Evolutionary conservation across 139 green algal genomes (phyloP).

Genomic region (Microglena sp.): DNA sequence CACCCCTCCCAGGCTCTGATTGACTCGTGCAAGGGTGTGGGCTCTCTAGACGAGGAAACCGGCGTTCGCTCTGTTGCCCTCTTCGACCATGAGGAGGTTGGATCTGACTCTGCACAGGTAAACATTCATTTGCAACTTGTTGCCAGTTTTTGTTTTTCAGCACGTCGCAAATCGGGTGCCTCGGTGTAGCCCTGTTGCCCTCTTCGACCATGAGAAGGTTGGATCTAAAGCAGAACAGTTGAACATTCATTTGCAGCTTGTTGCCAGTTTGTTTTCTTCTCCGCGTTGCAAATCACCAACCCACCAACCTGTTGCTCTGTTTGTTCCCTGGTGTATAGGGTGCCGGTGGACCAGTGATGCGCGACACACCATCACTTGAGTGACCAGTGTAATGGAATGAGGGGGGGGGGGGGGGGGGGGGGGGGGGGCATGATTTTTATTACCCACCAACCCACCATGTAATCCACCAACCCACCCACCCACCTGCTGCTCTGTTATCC

Average conservation of each 20-base stretch:
- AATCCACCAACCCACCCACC: too few species aligned
- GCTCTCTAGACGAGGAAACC: constrained; percentile 47
- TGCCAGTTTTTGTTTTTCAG: neutral
- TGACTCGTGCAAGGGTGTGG: constrained; percentile 29
- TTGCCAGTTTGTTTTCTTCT: too few species aligned
- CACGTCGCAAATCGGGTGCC: too few species aligned
- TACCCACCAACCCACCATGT: too few species aligned
- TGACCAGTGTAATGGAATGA: constrained; percentile 43
- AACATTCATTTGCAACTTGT: too few species aligned
- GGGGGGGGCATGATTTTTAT: too few species aligned
- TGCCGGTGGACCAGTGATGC: constrained; percentile 79
- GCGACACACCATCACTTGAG: constrained; percentile 76
- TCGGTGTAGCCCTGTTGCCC: too few species aligned
- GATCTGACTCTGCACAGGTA: constrained; percentile 58
- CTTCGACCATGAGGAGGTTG: constrained; percentile 96
- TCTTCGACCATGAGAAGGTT: neutral
- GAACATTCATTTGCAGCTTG: too few species aligned
- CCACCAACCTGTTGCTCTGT: too few species aligned
- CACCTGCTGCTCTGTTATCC: too few species aligned
- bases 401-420: too few species aligned
- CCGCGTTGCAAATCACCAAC: too few species aligned
- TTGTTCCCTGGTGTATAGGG: constrained; percentile 27
- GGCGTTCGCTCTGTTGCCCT: constrained; percentile 73
- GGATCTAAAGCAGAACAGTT: neutral
- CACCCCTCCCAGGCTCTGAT: constrained; percentile 47